Evolutionary conservation across 768 basidiomycete species (phyloP), one percentile per base, ranked within the genome.

Genomic region (Leucosporidium scottii): DNA sequence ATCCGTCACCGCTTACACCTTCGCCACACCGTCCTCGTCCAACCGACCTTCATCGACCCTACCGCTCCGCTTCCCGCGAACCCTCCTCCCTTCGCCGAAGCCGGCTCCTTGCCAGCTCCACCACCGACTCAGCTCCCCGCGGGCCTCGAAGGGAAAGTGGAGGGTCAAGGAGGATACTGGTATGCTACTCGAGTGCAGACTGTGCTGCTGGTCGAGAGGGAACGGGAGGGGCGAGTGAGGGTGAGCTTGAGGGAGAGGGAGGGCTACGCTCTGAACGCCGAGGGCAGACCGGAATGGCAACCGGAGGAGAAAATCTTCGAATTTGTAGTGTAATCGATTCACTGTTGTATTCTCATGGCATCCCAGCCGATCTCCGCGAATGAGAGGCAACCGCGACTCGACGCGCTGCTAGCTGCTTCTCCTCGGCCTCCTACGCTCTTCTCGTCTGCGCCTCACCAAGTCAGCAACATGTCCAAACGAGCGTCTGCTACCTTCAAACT

Each of bases 171-270:
- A 31, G 61, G 39, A 4, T 36, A 57, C 15, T 73, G 72, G 74
- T 75, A 75, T 55, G 74, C 53, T 20, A 75, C 74, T 25, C 44
- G 74, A 23, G 72, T 70, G 25, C 74, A 75, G 59, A 71, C 72
- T 21, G 25, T 73, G n/a, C 4, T 75, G 3, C 55, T 75, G 13
- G 63, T 75, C 21, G 61, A 69, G 55, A 49, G 69, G 17, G 39
- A 64, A 21, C 50, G 65, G 23, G 57, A 36, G 47, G 62, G 61
- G 1, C 49, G 31, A n/a, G 56, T 68, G 30, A 31, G 49, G 60
- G 51, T 71, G 17, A 67, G 68, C 25, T 3, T 71, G 27, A 48
- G 55, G 23, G 74, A 74, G 28, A 23, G 74, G 25, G 67, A 73
- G 9, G 74, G 61, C 25, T 74, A 66, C 27, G 39, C 39, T 47